A percentile compares a stretch with the other conserved stretches of the same genome.
Conservation (phyloP, 208 protist genomes). For the Leishmania martiniquensis region DNA sequence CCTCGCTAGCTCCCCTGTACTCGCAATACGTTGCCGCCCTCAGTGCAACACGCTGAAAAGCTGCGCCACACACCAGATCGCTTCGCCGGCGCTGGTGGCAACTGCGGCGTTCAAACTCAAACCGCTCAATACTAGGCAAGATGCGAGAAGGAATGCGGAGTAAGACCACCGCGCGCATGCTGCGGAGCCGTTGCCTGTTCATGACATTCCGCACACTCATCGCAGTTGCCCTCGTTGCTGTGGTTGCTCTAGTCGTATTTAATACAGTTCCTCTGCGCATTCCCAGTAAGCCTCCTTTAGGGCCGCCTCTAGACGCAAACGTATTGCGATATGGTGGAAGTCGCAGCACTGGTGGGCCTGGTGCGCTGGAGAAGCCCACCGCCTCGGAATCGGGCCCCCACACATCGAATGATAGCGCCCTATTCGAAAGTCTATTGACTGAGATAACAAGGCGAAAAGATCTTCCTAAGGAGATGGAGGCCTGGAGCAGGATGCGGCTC, state of each 20-base stretch:
- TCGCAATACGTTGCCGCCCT: background rate
- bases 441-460: background rate
- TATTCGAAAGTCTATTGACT: background rate
- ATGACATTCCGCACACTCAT: background rate
- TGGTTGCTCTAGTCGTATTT: no score
- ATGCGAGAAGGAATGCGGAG: background rate
- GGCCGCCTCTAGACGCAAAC: no score
- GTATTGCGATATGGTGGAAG: no score
- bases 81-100: background rate
- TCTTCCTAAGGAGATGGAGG: background rate
- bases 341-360: no score
- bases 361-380: no score
- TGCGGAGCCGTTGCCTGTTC: background rate
- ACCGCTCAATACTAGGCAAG: background rate
- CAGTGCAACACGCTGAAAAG: background rate
- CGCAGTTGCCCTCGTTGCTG: background rate
- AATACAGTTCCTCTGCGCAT: no score
- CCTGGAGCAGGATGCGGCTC: constrained; percentile 2
- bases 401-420: background rate
- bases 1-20: background rate
- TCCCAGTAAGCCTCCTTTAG: no score
- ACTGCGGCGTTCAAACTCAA: background rate
- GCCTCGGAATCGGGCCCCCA: no score
- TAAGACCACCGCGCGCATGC: background rate
- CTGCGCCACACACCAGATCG: background rate